Conservation (phyloP, 306 rosid species). For the Fragaria nilgerrensis region DNA sequence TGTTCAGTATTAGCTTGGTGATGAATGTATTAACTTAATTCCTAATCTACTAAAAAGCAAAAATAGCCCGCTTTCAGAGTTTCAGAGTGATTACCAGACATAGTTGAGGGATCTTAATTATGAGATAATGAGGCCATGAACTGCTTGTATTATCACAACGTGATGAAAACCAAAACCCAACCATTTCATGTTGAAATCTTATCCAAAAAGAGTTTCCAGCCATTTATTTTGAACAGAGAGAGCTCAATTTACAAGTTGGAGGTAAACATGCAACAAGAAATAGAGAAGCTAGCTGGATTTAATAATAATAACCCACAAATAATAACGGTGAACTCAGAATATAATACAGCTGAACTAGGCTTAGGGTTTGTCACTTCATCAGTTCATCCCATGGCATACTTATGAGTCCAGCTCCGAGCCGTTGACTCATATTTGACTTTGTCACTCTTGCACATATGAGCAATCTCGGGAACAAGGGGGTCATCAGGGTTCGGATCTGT, state of each 20-base stretch:
- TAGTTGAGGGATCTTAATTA: too few species aligned
- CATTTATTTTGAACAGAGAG: background rate
- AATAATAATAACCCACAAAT: background rate
- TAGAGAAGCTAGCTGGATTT: background rate
- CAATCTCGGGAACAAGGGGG: constrained; percentile 90
- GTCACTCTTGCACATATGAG: constrained; percentile 86
- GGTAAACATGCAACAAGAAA: background rate
- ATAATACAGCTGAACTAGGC: background rate
- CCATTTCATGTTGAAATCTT: too few species aligned
- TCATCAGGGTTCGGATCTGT: constrained; percentile 95
- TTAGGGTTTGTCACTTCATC: constrained; percentile 13
- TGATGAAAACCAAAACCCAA: too few species aligned
- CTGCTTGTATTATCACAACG: too few species aligned
- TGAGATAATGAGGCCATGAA: too few species aligned
- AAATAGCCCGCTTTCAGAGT: too few species aligned
- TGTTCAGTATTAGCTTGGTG: too few species aligned
- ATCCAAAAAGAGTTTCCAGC: background rate
- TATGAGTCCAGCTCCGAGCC: constrained; percentile 92
- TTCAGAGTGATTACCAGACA: too few species aligned
- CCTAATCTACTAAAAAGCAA: too few species aligned
- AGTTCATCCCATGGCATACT: constrained; percentile 66
- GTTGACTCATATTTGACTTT: constrained; percentile 69
- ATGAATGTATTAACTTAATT: too few species aligned
- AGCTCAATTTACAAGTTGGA: constrained; percentile 5
- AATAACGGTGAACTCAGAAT: background rate